phyloP scores from a whole-genome alignment of 176 grass and related monocot genomes.

The Echinochloa phyllopogon region DNA sequence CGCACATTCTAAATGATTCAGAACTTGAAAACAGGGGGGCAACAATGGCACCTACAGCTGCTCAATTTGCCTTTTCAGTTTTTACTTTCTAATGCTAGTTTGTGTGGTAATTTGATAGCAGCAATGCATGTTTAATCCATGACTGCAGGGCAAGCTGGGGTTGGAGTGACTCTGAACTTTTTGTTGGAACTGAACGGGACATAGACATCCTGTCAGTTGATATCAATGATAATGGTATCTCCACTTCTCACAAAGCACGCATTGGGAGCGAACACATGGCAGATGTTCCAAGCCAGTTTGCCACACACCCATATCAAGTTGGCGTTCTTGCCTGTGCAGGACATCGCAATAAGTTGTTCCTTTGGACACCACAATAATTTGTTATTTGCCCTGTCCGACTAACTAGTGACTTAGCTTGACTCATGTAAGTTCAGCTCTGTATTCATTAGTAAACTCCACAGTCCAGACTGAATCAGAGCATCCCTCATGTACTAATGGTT shows the following conservation, averaged over 20 bases:
- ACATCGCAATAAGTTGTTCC: neutral
- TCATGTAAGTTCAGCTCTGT: neutral
- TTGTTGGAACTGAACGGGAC: conserved; percentile 27
- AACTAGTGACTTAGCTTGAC: neutral
- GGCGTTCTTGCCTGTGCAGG: conserved; percentile 5
- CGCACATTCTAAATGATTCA: too few species aligned
- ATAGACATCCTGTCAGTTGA: conserved; percentile 36
- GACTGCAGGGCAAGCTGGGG: conserved; percentile 50
- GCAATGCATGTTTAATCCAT: neutral
- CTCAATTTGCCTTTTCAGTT: too few species aligned
- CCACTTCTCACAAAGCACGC: neutral
- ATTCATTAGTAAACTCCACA: neutral
- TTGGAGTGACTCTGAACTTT: conserved; percentile 51
- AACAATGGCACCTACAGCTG: too few species aligned
- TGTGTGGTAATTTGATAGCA: neutral
- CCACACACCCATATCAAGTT: neutral
- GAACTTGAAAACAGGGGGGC: too few species aligned
- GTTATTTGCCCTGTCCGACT: neutral
- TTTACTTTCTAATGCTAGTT: neutral
- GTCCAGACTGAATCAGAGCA: neutral
- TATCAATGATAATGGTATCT: neutral
- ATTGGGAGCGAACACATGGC: conserved; percentile 28
- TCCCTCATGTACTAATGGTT: neutral
- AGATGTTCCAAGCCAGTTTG: neutral
- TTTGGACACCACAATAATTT: neutral